These are phyloP conservation scores for Globisporangium rhizosaccharum DNA, from an alignment of 352 stramenopile species.

Conservation along the genomic window DNA sequence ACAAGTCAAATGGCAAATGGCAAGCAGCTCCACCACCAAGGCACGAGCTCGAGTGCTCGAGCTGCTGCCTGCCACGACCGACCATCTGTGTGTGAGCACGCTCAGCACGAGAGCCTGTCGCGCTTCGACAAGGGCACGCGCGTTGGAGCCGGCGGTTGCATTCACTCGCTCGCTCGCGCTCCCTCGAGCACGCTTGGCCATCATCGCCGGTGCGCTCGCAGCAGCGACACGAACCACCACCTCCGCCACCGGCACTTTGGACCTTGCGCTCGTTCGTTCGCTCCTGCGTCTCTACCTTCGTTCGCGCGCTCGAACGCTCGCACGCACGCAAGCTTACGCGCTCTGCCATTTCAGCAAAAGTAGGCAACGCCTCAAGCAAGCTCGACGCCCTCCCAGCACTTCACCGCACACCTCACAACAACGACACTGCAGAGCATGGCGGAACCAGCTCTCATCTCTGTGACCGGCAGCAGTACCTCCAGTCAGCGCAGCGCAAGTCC, in stretches of 20 bases:
- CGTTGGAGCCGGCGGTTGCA: slow-evolving; percentile 1
- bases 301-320: too few species aligned
- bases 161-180: not conserved
- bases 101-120: not conserved
- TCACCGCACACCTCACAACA: not conserved
- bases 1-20: not conserved
- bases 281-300: too few species aligned
- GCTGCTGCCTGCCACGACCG: too few species aligned
- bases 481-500: slow-evolving; percentile 3
- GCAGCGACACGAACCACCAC: too few species aligned
- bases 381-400: not conserved
- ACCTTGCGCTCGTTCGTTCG: too few species aligned
- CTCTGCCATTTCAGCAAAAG: slow-evolving; percentile 1
- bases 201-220: too few species aligned
- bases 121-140: not conserved
- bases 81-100: not conserved
- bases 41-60: too few species aligned
- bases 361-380: not conserved
- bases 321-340: not conserved
- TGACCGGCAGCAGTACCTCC: slow-evolving; percentile 7
- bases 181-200: too few species aligned
- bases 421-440: slow-evolving; percentile 1
- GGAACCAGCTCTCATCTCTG: slow-evolving; percentile 1
- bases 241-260: too few species aligned
- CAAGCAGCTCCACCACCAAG: too few species aligned